Evolutionary conservation across 768 basidiomycete genomes (phyloP), one percentile per base, ranked within the genome.

Genomic region (Coprinellus micaceus): DNA sequence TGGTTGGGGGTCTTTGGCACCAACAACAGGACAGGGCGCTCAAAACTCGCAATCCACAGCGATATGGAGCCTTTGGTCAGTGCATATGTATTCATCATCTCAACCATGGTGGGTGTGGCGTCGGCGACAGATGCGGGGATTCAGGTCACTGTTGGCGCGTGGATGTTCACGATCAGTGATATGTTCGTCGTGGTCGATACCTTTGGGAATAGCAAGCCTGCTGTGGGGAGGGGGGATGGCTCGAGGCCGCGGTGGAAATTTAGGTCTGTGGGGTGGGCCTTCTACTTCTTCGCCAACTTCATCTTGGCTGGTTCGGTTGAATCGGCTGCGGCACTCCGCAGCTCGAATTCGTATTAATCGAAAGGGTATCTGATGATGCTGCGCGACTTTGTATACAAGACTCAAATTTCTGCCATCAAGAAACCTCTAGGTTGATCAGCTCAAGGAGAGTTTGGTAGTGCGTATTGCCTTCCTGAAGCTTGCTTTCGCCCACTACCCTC

Each of bases 401-500:
- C 13, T 7, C 6, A 26, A 48, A 29, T 19, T 26, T 17, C 9
- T 29, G 19, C 28, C 17, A n/a, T 30, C 47, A 48, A 26, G 45
- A 6, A 9, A 4, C 13, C 25, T n/a, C 25, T 21, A 43, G 17
- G 22, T n/a, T 43, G 41, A 17, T 43, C 41, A 43, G 15, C 9
- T 43, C 41, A 19, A 43, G 41, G 33, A 33, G 7, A 6, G 33
- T 13, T 12, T 49, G 33, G 26, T 26, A 22, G 37, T 19, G 44
- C 22, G n/a, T 54, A 17, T 74, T 72, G 60, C 74, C 70, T 9
- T 69, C 69, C 24, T 64, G 65, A 30, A 83, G 61, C 30, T 64
- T 68, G 40, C 75, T 68, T 2, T 66, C 33, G 43, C 74, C 67
- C 7, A 76, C 72, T n/a, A 70, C 54, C 56, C 74, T 77, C 60